Evolutionary conservation across 352 stramenopile genomes (phyloP), one percentile per base, ranked within the genome.

Genomic region (Peronospora belbahrii): DNA sequence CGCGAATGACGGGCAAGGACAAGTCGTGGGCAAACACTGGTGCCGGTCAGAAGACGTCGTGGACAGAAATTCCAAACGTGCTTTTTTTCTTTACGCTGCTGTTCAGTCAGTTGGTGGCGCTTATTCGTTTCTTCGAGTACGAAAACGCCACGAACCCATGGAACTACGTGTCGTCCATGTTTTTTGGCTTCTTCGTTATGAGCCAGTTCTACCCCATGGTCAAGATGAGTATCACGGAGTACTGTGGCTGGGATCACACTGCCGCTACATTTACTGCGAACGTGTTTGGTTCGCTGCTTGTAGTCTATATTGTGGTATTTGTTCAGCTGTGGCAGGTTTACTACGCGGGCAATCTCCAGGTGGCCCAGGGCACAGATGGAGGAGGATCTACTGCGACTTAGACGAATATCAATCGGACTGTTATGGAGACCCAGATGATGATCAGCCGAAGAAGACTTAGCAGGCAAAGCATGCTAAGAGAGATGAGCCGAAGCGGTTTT

Each of bases 191-290:
- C 48, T 94, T 83, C 62, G 75, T 90, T 44, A 88, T 88, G 78
- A 72, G 61, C 46, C 71, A 94, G 52, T 86, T 85, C 47, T 90
- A 88, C 67, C 83, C 83, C 41, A 94, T 94, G 83, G 83, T 94
- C 48, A 90, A 90, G 70, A 94, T 94, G 83, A 94, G 83, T 67
- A 84, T 94, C 58, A 85, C 75, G 17, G 76, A 88, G 67, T 94
- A 94, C 71, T 89, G 74, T 70, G 82, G 82, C 8, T 94, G 82
- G 82, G 78, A 90, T 54, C 82, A 94, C 74, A 94, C 77, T 19
- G 51, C 66, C 10, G 75, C 78, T 18, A 94, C 82, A 6, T 90
- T 90, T 62, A 76, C 76, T 34, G 82, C 77, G 2, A 91, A 91
- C 60, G 66, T 94, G 19, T 86, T 94, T 47, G 79, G 79, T 19